Base-by-base conservation (phyloP, 2,329 filamentous ascomycete species). In the Stachybotrys echinatus region DNA sequence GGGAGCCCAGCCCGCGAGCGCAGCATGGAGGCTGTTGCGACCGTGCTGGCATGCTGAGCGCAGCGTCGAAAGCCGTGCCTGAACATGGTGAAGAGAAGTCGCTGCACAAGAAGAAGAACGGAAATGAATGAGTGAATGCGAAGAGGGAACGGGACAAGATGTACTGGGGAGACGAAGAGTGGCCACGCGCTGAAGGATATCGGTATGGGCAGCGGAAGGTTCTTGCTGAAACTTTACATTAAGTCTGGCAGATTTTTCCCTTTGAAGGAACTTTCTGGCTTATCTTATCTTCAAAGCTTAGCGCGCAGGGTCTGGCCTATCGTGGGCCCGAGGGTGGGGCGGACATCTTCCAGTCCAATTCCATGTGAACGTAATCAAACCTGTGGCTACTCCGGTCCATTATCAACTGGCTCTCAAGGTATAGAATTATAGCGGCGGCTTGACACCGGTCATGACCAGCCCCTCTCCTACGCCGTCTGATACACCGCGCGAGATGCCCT, bases 401-500 rank as follows among this genome's bases (percentile, higher is more conserved):
- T n/a, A n/a, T n/a, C n/a, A n/a, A n/a, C n/a, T n/a, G n/a, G n/a
- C n/a, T n/a, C n/a, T n/a, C n/a, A n/a, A n/a, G n/a, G n/a, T n/a
- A n/a, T n/a, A n/a, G n/a, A n/a, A n/a, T 14, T 34, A 34, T 34
- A 34, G 10, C 27, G 27, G 10, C 14, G 27, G 5, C 27, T 34
- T 34, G 10, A 14, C 14, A 34, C 60, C 54, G 39, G 61, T 53
- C 18, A 57, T 61, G 3, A 61, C 59, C 17, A 68, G 53, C 8
- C 65, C 65, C 51, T 67, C 65, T 18, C 71, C 68, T 74, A 77
- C 70, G 6, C 87, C 84, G 56, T 89, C 83, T 57, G 83, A 81
- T 40, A 89, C 70, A 0, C 87, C 87, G 14, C 82, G 84, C 2
- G 81, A 76, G 47, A 89, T 69, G 19, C 83, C 80, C 54, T 84